phyloP scores from a whole-genome alignment of 1,284 basidiomycete species.

The Blastosporella zonata region DNA sequence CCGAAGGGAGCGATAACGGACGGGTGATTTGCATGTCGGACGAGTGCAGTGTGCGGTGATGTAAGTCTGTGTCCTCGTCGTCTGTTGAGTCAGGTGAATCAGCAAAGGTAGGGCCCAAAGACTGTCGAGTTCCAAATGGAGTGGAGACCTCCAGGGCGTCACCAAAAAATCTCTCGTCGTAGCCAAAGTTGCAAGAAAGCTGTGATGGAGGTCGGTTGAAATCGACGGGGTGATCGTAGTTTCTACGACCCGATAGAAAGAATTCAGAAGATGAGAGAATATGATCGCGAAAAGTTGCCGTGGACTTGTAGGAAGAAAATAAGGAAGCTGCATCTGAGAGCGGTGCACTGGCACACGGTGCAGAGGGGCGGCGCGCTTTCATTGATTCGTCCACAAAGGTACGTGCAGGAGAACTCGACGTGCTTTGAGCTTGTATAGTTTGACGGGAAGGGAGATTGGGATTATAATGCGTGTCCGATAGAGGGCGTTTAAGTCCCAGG shows the following conservation, averaged over 20 bases:
- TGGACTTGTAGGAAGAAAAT: slow-evolving; percentile 10
- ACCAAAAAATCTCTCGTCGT: slow-evolving; percentile 29
- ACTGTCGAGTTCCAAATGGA: slow-evolving; percentile 19
- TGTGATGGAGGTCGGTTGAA: slow-evolving; percentile 46
- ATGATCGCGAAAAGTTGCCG: slow-evolving; percentile 4
- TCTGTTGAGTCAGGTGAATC: slow-evolving; percentile 9
- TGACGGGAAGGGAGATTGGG: slow-evolving; percentile 21
- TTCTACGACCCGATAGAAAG: slow-evolving; percentile 12
- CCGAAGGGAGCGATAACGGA: slow-evolving; percentile 7
- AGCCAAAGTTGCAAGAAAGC: slow-evolving; percentile 31
- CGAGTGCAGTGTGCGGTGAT: neutral
- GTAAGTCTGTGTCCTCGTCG: neutral
- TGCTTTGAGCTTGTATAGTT: slow-evolving; percentile 22
- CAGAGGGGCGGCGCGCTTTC: slow-evolving; percentile 29
- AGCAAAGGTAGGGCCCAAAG: slow-evolving; percentile 2
- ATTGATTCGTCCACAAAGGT: slow-evolving; percentile 12
- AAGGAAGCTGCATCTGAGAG: slow-evolving; percentile 18
- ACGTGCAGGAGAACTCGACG: slow-evolving; percentile 24
- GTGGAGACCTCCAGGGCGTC: slow-evolving; percentile 30
- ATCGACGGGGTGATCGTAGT: slow-evolving; percentile 27
- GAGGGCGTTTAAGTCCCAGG: slow-evolving; percentile 19
- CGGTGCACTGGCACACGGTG: slow-evolving; percentile 21
- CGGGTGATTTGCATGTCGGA: slow-evolving; percentile 1
- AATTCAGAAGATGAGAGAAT: slow-evolving; percentile 19
- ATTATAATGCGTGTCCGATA: slow-evolving; percentile 27